Percentiles rank a stretch among this genome's conserved stretches.
Evolutionary conservation across 2,329 filamentous ascomycete species (phyloP).

Genomic region (Pleomassaria siparia): DNA sequence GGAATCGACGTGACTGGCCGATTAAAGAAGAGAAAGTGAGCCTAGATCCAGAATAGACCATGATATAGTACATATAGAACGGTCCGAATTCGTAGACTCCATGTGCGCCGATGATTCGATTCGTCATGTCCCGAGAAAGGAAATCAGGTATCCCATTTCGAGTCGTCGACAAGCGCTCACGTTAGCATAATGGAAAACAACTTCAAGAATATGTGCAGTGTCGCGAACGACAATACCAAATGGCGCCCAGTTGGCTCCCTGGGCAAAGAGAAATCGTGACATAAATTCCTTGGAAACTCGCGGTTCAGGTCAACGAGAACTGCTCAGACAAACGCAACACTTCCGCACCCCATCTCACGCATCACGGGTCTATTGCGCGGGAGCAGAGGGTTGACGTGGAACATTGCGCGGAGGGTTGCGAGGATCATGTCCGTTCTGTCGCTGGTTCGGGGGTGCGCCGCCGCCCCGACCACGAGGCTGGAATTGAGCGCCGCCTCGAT

Average conservation of each 20-base stretch:
- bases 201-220: conserved; percentile 33
- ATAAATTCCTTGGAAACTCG: conserved; percentile 17
- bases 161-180: conserved; percentile 34
- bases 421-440: conserved; percentile 39
- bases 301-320: conserved; percentile 29
- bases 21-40: conserved; percentile 20
- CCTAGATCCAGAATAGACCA: conserved; percentile 31
- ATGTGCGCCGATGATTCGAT: conserved; percentile 37
- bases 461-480: conserved; percentile 21
- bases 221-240: conserved; percentile 19
- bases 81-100: conserved; percentile 37
- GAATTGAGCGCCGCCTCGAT: conserved; percentile 34
- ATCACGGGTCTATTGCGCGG: conserved; percentile 28
- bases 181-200: conserved; percentile 31
- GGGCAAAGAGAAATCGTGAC: conserved; percentile 36
- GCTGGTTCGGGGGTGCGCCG: conserved; percentile 23
- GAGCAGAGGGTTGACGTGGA: conserved; percentile 34
- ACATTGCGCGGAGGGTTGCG: conserved; percentile 39
- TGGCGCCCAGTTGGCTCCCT: conserved; percentile 25
- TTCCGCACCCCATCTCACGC: conserved; percentile 13
- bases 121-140: conserved; percentile 32
- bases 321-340: conserved; percentile 28
- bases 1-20: conserved; percentile 1
- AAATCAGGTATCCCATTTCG: conserved; percentile 39
- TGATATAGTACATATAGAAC: conserved; percentile 43